phyloP scores from a whole-genome alignment of 768 basidiomycete genomes.

The Tylopilus vinaceipallidus region DNA sequence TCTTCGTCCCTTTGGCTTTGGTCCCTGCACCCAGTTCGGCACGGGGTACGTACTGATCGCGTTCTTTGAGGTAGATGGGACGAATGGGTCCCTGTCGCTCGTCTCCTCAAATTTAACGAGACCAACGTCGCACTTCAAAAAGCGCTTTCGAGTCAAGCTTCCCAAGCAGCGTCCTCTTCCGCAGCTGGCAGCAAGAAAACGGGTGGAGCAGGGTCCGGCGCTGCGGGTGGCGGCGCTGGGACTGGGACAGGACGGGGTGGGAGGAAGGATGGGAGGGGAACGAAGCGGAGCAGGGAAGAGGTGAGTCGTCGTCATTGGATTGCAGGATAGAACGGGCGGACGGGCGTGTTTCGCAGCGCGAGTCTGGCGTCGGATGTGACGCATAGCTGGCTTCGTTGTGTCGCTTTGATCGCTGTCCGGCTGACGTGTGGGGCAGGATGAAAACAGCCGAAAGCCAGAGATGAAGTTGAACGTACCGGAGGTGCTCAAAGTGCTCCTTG shows the following conservation, averaged over 20 bases:
- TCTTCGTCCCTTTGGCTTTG: neutral
- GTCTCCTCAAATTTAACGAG: slow-evolving; percentile 85
- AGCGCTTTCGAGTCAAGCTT: slow-evolving; percentile 47
- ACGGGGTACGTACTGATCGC: neutral
- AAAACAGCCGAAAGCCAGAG: slow-evolving; percentile 76
- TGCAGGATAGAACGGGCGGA: neutral
- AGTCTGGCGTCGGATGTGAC: neutral
- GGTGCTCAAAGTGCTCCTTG: slow-evolving; percentile 80
- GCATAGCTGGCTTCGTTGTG: neutral
- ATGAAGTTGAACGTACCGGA: slow-evolving; percentile 92
- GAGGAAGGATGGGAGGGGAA: slow-evolving; percentile 64
- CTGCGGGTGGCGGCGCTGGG: slow-evolving; percentile 22
- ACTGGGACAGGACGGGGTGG: slow-evolving; percentile 31
- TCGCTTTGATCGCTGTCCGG: neutral
- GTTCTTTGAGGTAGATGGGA: slow-evolving; percentile 6
- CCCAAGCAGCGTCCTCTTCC: slow-evolving; percentile 40
- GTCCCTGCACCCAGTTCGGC: neutral
- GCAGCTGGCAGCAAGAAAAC: slow-evolving; percentile 28
- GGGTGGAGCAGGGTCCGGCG: slow-evolving; percentile 25
- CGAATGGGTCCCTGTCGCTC: slow-evolving; percentile 74
- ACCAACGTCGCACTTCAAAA: slow-evolving; percentile 78
- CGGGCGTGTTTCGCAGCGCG: neutral
- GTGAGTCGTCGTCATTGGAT: slow-evolving; percentile 47
- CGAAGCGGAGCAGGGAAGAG: slow-evolving; percentile 75
- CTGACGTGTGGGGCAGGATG: slow-evolving; percentile 50